Evolutionary conservation across 805 yeast species (phyloP), one percentile per base, ranked within the genome.

Genomic region (Wickerhamiella sergipiensis): DNA sequence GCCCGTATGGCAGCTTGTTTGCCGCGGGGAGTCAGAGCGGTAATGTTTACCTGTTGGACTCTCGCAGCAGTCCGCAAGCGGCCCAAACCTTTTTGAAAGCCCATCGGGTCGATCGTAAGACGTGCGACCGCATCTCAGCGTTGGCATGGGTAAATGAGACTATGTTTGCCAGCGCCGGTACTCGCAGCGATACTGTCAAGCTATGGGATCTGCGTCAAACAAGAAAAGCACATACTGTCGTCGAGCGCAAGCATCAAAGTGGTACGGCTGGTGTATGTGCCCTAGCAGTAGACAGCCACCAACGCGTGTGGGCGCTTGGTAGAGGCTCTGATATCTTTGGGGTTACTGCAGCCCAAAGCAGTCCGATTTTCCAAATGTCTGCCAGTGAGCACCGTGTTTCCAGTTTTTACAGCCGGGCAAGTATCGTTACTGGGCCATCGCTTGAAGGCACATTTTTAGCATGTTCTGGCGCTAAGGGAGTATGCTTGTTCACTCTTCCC

Each of bases 171-270:
- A 39, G 60, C 15, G 62, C 54, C 2, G 21, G 56, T 7, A 56
- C 55, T 18, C 46, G 44, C 10, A 53, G 56, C 31, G 52, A 57
- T 10, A 23, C 46, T 13, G 48, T 61, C 7, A 60, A 57, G 47
- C 49, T 59, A 33, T 63, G 67, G 67, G 67, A 63, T 46, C 17
- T 59, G 36, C 53, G 67, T 5, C 49, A 52, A 18, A 9, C 54
- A 13, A 53, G 42, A n/a, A 26, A 45, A 46, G 23, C 45, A 13
- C 33, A 36, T 36, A 36, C 40, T 36, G 40, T 36, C 15, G 13
- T 48, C 51, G 24, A 10, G 53, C 15, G 49, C 43, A 26, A 26
- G 45, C 21, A 44, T 33, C 47, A 39, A 42, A 39, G 40, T 39
- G 7, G 51, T 15, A 18, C 43, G 12, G 42, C 39, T 26, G 62